Base-by-base conservation (phyloP, 768 basidiomycete species). In the Cyclocybe cylindracea region DNA sequence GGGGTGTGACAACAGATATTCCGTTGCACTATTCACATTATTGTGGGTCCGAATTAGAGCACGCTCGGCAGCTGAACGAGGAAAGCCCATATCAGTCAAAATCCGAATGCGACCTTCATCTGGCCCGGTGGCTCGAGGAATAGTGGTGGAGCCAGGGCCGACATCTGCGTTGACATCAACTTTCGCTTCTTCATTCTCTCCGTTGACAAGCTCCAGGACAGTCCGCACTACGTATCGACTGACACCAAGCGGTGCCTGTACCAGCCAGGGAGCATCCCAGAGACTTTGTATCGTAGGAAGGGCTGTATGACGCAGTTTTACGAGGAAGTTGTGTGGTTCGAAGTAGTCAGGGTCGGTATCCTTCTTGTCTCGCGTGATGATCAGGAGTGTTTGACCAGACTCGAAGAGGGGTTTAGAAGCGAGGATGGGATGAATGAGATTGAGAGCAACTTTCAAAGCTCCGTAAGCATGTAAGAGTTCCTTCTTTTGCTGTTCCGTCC, bases 61-160 rank as follows among this genome's bases (percentile, higher is more conserved):
- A 46, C 86, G 81, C 63, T 91, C 89, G 2, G 87, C 92, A 10
- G 91, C 91, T 38, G 84, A 80, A n/a, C 94, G 84, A 34, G 89
- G 84, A 75, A 98, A 99, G 41, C 97, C 97, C 97, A 99, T 98
- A 61, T 98, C 97, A 8, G 84, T 87, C 48, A 98, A 76, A 61
- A 93, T 89, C 45, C 83, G 81, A 47, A 98, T 83, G 34, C 87
- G 83, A 41, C 77, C 78, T 65, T 94, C 92, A 64, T 93, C 90
- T 0, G 88, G 82, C 10, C 78, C 83, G 53, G 76, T 69, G 54
- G 66, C 66, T 18, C 69, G 73, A 16, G 70, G 62, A 37, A 67
- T 56, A 19, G 58, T 60, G 34, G 69, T 59, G 18, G 60, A 51
- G 31, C 70, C 59, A 13, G 62, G 51, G 33, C 48, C 59, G 40